These are phyloP conservation scores for Salix viminalis DNA, from an alignment of 345 rosid genomes.

Conservation along the genomic window DNA sequence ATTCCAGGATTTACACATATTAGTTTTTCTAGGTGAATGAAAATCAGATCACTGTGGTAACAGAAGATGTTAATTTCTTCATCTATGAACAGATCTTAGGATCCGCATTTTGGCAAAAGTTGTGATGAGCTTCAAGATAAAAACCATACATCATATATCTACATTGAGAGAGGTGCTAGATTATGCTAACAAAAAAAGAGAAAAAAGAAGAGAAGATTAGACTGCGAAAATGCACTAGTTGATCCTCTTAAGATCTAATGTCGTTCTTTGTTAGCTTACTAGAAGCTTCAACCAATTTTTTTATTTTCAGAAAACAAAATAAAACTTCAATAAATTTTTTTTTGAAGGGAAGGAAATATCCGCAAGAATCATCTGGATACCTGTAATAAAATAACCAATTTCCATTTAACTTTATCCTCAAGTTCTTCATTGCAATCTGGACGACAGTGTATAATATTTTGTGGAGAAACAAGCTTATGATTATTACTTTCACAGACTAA, in stretches of 20 bases:
- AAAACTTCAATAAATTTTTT: too few species aligned
- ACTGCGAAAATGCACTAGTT: background rate
- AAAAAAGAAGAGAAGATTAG: background rate
- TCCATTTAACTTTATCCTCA: background rate
- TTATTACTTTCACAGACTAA: background rate
- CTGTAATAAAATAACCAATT: background rate
- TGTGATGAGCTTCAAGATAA: background rate
- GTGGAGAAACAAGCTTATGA: background rate
- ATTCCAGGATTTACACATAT: background rate
- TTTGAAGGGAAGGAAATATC: background rate
- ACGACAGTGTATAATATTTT: background rate
- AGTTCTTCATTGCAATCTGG: background rate
- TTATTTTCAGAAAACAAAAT: too few species aligned
- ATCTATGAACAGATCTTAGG: background rate
- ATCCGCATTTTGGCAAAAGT: background rate
- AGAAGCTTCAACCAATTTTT: too few species aligned
- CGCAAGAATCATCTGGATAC: background rate
- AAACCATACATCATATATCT: background rate
- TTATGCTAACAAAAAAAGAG: background rate
- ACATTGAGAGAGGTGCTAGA: background rate
- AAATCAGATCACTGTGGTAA: background rate
- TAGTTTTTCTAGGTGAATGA: background rate
- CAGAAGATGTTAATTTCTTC: background rate
- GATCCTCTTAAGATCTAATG: background rate
- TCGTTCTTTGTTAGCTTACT: background rate